These are phyloP conservation scores for Piper betle DNA, from an alignment of 164 flowering plant genomes.

Conservation along the genomic window DNA sequence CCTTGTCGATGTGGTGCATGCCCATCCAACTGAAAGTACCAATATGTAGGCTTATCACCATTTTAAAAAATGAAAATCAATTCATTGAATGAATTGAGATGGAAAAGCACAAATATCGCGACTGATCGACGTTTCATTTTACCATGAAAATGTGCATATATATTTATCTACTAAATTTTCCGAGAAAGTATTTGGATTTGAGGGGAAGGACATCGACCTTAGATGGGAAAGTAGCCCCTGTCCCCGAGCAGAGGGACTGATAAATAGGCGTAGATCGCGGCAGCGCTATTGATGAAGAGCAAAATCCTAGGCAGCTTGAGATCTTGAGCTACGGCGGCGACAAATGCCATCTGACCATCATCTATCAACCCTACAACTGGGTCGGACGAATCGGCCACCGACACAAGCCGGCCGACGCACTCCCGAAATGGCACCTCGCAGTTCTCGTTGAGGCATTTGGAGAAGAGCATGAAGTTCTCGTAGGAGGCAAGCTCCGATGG, in stretches of 20 bases:
- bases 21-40: no score
- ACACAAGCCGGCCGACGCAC: background rate
- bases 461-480: constrained; percentile 1
- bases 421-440: constrained; percentile 13
- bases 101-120: no score
- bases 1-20: no score
- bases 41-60: no score
- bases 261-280: constrained; percentile 4
- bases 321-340: constrained; percentile 17
- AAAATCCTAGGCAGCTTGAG: constrained; percentile 20
- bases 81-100: no score
- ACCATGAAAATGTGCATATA: no score
- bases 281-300: constrained; percentile 1
- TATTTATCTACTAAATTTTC: no score
- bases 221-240: constrained; percentile 15
- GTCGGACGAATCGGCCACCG: background rate
- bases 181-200: background rate
- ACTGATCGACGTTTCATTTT: no score
- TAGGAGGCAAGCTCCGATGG: constrained; percentile 3
- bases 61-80: no score
- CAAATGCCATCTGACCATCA: constrained; percentile 25
- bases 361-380: constrained; percentile 20
- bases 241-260: constrained; percentile 9
- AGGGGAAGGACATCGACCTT: constrained; percentile 5
- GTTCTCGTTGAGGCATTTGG: constrained; percentile 13